Evolutionary conservation across 805 yeast species (phyloP).

Genomic region (Yarrowia yakushimensis): DNA sequence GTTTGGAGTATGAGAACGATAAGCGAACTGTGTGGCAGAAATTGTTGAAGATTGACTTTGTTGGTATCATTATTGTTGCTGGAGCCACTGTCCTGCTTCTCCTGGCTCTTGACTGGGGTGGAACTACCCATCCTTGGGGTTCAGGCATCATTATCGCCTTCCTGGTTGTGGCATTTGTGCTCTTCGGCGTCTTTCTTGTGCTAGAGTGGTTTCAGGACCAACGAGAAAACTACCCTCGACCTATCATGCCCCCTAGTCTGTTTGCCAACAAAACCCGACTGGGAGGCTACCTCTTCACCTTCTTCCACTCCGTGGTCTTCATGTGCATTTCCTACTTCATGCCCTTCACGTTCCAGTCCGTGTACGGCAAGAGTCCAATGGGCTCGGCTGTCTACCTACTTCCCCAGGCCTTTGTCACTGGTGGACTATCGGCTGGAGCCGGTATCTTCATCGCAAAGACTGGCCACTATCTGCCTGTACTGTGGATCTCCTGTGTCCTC

Average conservation of each 20-base stretch:
- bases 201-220: slow-evolving; percentile 42
- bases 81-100: slow-evolving; percentile 45
- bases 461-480: slow-evolving; percentile 45
- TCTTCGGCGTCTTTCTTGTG: slow-evolving; percentile 45
- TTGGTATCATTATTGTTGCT: slow-evolving; percentile 51
- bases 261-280: slow-evolving; percentile 32
- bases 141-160: slow-evolving; percentile 49
- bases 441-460: slow-evolving; percentile 47
- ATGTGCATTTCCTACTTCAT: slow-evolving; percentile 47
- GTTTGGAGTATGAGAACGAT: slow-evolving; percentile 35
- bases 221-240: slow-evolving; percentile 35
- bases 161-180: slow-evolving; percentile 43
- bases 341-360: slow-evolving; percentile 50
- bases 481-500: slow-evolving; percentile 33
- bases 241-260: slow-evolving; percentile 47
- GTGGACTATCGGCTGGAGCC: slow-evolving; percentile 43
- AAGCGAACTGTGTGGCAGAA: slow-evolving; percentile 39
- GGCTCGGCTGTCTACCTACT: slow-evolving; percentile 44
- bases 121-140: slow-evolving; percentile 49
- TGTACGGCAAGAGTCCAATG: slow-evolving; percentile 43
- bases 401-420: slow-evolving; percentile 47
- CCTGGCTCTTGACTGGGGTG: slow-evolving; percentile 55
- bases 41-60: slow-evolving; percentile 49
- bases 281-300: slow-evolving; percentile 40
- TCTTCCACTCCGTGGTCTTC: slow-evolving; percentile 50